Conservation (phyloP, 345 rosid species). For the Anastatica hierochuntica region DNA sequence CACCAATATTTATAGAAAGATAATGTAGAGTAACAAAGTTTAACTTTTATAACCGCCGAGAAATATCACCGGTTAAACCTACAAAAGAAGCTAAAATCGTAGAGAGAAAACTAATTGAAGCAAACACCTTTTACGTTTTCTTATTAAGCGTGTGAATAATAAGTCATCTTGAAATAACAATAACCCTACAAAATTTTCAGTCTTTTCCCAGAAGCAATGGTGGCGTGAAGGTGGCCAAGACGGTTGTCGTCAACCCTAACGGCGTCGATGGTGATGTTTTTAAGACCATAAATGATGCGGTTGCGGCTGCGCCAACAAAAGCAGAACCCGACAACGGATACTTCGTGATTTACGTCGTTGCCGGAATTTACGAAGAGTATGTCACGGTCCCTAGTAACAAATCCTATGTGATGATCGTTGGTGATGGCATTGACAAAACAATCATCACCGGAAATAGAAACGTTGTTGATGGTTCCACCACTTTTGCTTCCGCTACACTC, state of each 20-base stretch:
- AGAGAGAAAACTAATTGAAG: too few relatives aligned
- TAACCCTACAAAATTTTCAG: neutral
- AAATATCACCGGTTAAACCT: too few relatives aligned
- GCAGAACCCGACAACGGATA: constrained; percentile 17
- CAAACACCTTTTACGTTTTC: too few relatives aligned
- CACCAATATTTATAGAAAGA: too few relatives aligned
- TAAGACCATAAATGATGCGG: constrained; percentile 37
- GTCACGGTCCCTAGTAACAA: constrained; percentile 33
- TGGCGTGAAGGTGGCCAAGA: constrained; percentile 10
- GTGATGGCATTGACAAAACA: constrained; percentile 44
- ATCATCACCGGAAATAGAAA: constrained; percentile 45
- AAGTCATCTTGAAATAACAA: too few relatives aligned
- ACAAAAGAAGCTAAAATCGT: too few relatives aligned
- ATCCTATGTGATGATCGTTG: constrained; percentile 40
- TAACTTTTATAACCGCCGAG: too few relatives aligned
- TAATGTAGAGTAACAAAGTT: neutral
- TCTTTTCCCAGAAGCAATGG: constrained; percentile 5
- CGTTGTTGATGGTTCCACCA: constrained; percentile 38
- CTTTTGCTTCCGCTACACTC: constrained; percentile 48
- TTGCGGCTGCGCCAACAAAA: constrained; percentile 37
- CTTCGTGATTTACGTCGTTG: constrained; percentile 33
- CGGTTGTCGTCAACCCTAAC: constrained; percentile 35
- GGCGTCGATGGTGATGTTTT: constrained; percentile 30
- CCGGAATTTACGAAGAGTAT: constrained; percentile 44
- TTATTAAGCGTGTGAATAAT: too few relatives aligned